Evolutionary conservation across 371 early-diverging fungal genomes (phyloP).

Genomic region (Mucor indicus): DNA sequence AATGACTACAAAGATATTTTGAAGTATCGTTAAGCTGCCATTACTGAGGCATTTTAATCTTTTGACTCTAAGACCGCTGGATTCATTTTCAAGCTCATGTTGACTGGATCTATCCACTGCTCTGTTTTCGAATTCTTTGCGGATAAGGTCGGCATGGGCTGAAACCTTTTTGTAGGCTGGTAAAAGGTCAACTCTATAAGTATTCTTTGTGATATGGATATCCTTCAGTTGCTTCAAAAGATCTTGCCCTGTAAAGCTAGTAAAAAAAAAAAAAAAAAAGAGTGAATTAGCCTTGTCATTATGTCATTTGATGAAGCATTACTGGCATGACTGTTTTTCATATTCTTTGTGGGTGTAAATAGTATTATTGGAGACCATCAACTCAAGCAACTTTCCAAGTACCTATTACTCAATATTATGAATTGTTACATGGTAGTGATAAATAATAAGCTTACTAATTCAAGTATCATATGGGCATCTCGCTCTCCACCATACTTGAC

Average conservation of each 20-base stretch:
- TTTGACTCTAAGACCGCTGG: background rate
- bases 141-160: constrained; percentile 22
- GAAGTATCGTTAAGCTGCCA: constrained; percentile 3
- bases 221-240: constrained; percentile 22
- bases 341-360: no score
- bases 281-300: no score
- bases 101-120: constrained; percentile 3
- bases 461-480: constrained; percentile 21
- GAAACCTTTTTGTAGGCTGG: constrained; percentile 25
- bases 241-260: constrained; percentile 40
- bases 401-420: no score
- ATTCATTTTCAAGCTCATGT: background rate
- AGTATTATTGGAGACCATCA: no score
- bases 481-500: constrained; percentile 11
- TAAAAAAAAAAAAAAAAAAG: no score
- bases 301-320: no score
- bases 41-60: constrained; percentile 11
- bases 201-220: constrained; percentile 18
- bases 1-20: constrained; percentile 34
- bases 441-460: no score
- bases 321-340: no score
- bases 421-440: no score
- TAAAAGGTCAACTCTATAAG: constrained; percentile 9
- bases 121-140: constrained; percentile 15
- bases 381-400: no score